Evolutionary conservation across 75 land plant genomes (phyloP), one percentile per base, ranked within the genome.

Genomic region (Sequoia sempervirens): DNA sequence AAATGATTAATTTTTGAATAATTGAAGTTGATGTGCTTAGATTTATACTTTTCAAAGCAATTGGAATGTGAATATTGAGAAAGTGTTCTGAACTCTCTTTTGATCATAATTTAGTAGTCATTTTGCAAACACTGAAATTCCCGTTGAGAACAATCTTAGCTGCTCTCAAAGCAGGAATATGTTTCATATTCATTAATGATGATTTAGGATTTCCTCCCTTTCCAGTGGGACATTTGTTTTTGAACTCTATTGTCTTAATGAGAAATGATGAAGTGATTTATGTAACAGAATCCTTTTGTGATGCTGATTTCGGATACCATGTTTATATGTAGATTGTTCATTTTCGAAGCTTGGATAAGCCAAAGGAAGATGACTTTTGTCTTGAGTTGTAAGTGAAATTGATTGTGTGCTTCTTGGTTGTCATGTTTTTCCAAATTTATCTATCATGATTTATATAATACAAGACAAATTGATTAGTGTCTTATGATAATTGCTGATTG

Each of bases 321-420:
- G 47, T 78, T 43, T 81, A 36, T 23, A 36, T 86, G 69, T 79
- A 97, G 99, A 90, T 98, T 86, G 96, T 98, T 70, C 97, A 90
- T 80, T 98, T 98, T 83, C 93, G 99, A 17, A 89, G 94, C 30
- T 82, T 96, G 74, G 99, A 94, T 70, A 93, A 87, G 85, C 99
- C 99, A 18, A 98, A 98, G 87, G 99, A 98, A n/a, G 98, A 98
- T 86, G 97, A 95, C 52, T 98, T 98, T 75, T 91, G 89, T 80
- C 84, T 98, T 46, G 98, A 98, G 84, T 54, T 98, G 99, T 98
- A 91, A 92, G 99, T 87, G 12, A 58, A 34, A 15, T 70, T 58
- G 6, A 81, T 23, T 54, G 36, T 52, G 82, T 53, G 36, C 40
- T 18, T 8, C 8, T 3, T 69, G 32, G 13, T 13, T 81, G 28